Evolutionary conservation across 495 filamentous ascomycete species (phyloP).

Genomic region (Hypoxylon fuscum): DNA sequence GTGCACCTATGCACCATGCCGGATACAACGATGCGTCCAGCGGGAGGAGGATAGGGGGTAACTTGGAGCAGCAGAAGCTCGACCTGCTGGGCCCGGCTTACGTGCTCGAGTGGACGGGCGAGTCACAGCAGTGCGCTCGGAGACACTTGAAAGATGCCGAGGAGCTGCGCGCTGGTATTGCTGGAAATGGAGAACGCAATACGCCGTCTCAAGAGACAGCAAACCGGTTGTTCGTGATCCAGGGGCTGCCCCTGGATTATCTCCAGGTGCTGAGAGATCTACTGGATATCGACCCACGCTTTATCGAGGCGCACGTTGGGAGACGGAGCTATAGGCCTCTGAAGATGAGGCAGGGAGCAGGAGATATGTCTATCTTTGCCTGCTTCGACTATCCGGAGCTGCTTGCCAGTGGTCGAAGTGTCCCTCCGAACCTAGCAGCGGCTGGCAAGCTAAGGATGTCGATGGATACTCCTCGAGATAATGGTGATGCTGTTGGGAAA

Average conservation of each 20-base stretch:
- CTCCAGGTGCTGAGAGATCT: conserved; percentile 21
- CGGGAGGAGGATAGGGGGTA: neutral
- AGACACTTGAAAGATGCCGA: conserved; percentile 18
- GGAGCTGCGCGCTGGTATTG: conserved; percentile 18
- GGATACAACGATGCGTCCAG: neutral
- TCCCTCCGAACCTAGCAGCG: neutral
- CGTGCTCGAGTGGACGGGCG: conserved; percentile 28
- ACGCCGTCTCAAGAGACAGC: too few relatives aligned
- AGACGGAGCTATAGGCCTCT: conserved; percentile 43
- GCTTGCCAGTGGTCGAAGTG: conserved; percentile 2
- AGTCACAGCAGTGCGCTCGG: conserved; percentile 8
- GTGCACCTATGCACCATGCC: neutral
- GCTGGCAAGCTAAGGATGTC: neutral
- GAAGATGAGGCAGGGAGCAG: too few relatives aligned
- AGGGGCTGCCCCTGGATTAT: conserved; percentile 37
- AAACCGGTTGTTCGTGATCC: conserved; percentile 46
- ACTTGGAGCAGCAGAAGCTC: conserved; percentile 10
- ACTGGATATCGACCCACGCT: conserved; percentile 41
- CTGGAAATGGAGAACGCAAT: too few relatives aligned
- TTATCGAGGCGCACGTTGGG: conserved; percentile 45
- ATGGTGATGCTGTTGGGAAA: conserved; percentile 17
- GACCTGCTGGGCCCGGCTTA: conserved; percentile 19
- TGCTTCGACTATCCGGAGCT: conserved; percentile 49
- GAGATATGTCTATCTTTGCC: too few relatives aligned
- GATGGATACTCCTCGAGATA: neutral